Evolutionary conservation across 768 basidiomycete genomes (phyloP), one percentile per base, ranked within the genome.

Genomic region (Pleurotus salmoneostramineus): DNA sequence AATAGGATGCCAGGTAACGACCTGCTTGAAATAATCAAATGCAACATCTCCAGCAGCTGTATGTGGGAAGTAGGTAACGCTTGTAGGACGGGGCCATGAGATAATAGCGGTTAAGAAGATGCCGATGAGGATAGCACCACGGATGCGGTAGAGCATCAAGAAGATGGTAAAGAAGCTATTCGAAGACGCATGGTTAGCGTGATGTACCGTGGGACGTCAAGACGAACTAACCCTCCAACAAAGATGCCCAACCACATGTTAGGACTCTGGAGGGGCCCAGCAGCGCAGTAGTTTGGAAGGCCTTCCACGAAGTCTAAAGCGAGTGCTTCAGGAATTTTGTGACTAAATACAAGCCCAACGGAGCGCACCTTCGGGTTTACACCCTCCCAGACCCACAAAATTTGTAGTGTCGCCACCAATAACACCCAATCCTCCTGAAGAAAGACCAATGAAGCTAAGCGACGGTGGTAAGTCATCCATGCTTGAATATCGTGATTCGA

Each of bases 171-270:
- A 67, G 61, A 95, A 79, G 4, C 88, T 89, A 61, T 14, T 33
- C 12, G 33, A 37, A 35, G 21, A 55, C 27, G 48, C 40, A 6
- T 37, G 7, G 21, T 37, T 37, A 57, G 31, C 52, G 37, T 33
- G 59, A 50, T 46, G 48, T 17, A 14, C 44, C 49, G 33, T 54
- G 48, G 15, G 36, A 60, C 48, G 27, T 44, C 8, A 52, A 47
- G 33, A 14, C 45, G 54, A 10, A 65, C 84, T 21, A 65, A 88
- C 86, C 92, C 92, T 62, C 93, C 93, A 5, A 85, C 74, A 69
- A 92, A 91, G 57, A 94, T 82, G 36, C 93, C 93, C n/a, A 94
- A 72, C 93, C 93, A 95, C 76, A 91, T 85, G 7, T 87, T 89
- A 1, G 91, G 90, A 61, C 73, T 86, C 40, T 81, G 85, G 31